A percentile compares a stretch with the other conserved stretches of the same genome.
These are phyloP conservation scores for Paecilomyces dactylethromorphus DNA, from an alignment of 2,329 filamentous ascomycete species.

Conservation along the genomic window DNA sequence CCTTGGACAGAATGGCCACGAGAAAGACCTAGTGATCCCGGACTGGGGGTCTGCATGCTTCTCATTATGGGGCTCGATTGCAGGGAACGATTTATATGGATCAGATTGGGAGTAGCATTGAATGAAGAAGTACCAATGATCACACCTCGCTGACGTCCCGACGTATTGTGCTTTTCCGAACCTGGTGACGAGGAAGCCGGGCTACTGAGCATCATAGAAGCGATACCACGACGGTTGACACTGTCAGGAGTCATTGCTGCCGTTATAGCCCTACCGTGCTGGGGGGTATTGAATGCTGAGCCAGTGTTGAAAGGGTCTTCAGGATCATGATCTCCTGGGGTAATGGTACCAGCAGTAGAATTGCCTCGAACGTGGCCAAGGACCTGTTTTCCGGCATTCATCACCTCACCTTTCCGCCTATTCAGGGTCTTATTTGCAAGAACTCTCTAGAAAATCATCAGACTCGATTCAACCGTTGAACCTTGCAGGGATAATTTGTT, in stretches of 20 bases:
- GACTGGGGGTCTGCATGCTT: not conserved
- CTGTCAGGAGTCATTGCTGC: not conserved
- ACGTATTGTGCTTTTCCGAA: not conserved
- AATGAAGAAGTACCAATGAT: not conserved
- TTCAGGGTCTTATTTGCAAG: constrained; percentile 27
- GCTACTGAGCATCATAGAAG: not conserved
- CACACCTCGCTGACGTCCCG: not conserved
- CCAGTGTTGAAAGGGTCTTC: not conserved
- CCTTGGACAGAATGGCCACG: not conserved
- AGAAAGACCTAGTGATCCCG: not conserved
- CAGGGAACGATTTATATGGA: not conserved
- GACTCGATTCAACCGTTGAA: not conserved
- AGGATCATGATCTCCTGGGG: not conserved
- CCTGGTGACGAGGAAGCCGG: not conserved
- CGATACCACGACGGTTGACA: not conserved
- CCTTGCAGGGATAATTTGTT: not conserved
- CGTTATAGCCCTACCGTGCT: not conserved
- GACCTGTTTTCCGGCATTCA: constrained; percentile 24
- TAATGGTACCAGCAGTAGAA: not conserved
- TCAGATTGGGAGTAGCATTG: not conserved
- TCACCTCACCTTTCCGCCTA: constrained; percentile 23
- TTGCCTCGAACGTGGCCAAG: constrained; percentile 5
- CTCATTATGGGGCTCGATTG: not conserved
- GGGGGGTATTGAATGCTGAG: not conserved
- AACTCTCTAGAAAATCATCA: constrained; percentile 13